phyloP scores from a whole-genome alignment of 345 rosid genomes.

The Salix viminalis region DNA sequence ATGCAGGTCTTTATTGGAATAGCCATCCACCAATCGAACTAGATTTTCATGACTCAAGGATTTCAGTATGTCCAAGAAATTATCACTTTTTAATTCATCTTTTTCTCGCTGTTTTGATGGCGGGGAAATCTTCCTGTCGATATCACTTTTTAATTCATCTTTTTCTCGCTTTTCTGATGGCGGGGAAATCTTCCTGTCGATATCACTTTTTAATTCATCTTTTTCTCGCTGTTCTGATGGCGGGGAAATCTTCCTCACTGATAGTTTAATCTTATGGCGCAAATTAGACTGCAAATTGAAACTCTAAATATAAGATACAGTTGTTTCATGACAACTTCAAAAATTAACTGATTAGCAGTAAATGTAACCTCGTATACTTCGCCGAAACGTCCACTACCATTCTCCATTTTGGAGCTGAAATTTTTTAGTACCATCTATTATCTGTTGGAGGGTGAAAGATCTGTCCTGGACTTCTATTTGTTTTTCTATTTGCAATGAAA shows the following conservation, averaged over 20 bases:
- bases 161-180: not conserved
- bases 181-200: not conserved
- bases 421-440: constrained; percentile 21
- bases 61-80: not conserved
- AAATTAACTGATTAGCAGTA: not conserved
- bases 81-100: not conserved
- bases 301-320: not conserved
- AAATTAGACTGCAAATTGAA: not conserved
- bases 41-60: constrained; percentile 11
- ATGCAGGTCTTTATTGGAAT: constrained; percentile 3
- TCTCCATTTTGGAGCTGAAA: constrained; percentile 7
- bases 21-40: not conserved
- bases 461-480: not conserved
- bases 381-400: constrained; percentile 2
- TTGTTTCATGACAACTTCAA: not conserved
- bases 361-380: constrained; percentile 1
- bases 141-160: not conserved
- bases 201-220: not conserved
- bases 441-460: not conserved
- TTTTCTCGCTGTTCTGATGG: not conserved
- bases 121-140: not conserved
- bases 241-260: constrained; percentile 3
- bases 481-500: not conserved
- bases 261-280: not conserved
- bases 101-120: not conserved